Evolutionary conservation across 805 yeast species (phyloP).

Genomic region (Kazachstania psychrophila): DNA sequence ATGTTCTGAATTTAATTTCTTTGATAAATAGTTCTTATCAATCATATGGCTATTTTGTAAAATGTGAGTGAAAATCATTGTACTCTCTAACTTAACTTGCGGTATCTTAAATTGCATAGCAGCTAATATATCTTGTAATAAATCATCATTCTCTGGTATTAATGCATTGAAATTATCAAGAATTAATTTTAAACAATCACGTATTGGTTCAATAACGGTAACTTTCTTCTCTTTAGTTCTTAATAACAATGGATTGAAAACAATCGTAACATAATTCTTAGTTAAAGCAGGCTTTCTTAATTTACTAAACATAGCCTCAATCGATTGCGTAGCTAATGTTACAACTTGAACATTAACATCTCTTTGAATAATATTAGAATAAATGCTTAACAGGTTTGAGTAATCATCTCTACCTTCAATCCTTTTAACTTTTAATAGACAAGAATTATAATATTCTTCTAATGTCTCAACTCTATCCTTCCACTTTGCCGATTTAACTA

Average conservation of each 20-base stretch:
- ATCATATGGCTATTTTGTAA: slow-evolving; percentile 13
- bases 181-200: slow-evolving; percentile 54
- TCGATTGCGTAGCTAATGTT: slow-evolving; percentile 61
- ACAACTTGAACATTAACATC: slow-evolving; percentile 90
- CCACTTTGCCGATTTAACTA: slow-evolving; percentile 67
- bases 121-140: slow-evolving; percentile 48
- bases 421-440: slow-evolving; percentile 45
- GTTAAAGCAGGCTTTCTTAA: slow-evolving; percentile 44
- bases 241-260: slow-evolving; percentile 60
- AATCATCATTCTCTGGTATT: slow-evolving; percentile 26
- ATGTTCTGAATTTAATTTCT: slow-evolving; percentile 14
- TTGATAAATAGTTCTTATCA: slow-evolving; percentile 6
- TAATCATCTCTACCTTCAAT: slow-evolving; percentile 53
- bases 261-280: slow-evolving; percentile 38
- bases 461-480: slow-evolving; percentile 83
- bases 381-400: slow-evolving; percentile 46
- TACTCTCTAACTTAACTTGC: slow-evolving; percentile 63
- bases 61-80: slow-evolving; percentile 55
- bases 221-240: slow-evolving; percentile 84
- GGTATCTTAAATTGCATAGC: slow-evolving; percentile 75
- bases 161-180: slow-evolving; percentile 41
- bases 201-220: slow-evolving; percentile 64
- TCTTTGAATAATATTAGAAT: slow-evolving; percentile 59
- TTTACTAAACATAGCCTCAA: slow-evolving; percentile 56
- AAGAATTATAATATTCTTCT: slow-evolving; percentile 44